Conservation (phyloP, 202 grass and related monocot genomes). For the Panicum hallii region DNA sequence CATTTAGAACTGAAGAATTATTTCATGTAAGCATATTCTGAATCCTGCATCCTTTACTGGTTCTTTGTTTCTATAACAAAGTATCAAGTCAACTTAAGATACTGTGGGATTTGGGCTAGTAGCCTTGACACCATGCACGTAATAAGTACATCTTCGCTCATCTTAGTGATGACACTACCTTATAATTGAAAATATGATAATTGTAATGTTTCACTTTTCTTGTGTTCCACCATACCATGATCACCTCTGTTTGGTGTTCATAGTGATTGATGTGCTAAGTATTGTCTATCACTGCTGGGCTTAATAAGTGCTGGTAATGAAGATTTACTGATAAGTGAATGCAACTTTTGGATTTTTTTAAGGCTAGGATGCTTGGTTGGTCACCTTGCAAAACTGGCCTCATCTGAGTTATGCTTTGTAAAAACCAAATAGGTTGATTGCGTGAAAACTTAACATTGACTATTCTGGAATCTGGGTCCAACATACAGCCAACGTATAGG, state of each 20-base stretch:
- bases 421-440: background rate
- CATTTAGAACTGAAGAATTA: background rate
- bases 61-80: slow-evolving; percentile 10
- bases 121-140: too few relatives aligned
- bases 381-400: slow-evolving; percentile 21
- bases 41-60: background rate
- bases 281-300: slow-evolving; percentile 13
- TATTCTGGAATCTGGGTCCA: slow-evolving; percentile 4
- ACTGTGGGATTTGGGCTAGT: background rate
- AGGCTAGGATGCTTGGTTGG: slow-evolving; percentile 4
- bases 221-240: slow-evolving; percentile 5
- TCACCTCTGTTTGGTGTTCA: background rate
- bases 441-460: background rate
- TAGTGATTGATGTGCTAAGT: background rate
- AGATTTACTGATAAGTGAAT: background rate
- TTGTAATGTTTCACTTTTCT: slow-evolving; percentile 18
- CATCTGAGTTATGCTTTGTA: background rate
- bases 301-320: background rate
- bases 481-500: slow-evolving; percentile 11
- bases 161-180: too few relatives aligned
- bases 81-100: background rate
- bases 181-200: background rate
- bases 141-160: too few relatives aligned
- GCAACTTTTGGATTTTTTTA: slow-evolving; percentile 3
- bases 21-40: slow-evolving; percentile 22